Evolutionary conservation across 1,139 yeast species (phyloP).

Genomic region (Candida albicans): DNA sequence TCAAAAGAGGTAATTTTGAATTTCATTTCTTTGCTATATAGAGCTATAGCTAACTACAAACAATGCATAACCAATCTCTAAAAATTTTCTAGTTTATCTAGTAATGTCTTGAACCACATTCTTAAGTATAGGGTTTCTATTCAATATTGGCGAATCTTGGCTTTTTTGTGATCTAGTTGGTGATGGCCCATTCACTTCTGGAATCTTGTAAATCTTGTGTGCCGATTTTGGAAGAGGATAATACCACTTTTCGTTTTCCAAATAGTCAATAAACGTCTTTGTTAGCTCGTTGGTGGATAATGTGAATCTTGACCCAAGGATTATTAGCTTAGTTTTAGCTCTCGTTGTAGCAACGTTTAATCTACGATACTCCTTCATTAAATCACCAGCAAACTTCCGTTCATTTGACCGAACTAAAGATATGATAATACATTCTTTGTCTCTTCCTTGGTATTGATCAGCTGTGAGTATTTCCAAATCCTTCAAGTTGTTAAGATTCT

Average conservation of each 20-base stretch:
- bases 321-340: constrained; percentile 78
- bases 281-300: constrained; percentile 57
- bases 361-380: constrained; percentile 86
- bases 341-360: constrained; percentile 93
- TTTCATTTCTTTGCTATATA: constrained; percentile 41
- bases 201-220: constrained; percentile 31
- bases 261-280: constrained; percentile 59
- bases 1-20: constrained; percentile 36
- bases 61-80: constrained; percentile 2
- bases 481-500: constrained; percentile 36
- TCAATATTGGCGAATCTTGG: constrained; percentile 16
- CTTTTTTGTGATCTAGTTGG: not conserved
- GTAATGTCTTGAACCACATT: constrained; percentile 26
- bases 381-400: constrained; percentile 68
- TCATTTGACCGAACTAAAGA: constrained; percentile 83
- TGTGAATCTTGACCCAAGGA: constrained; percentile 76
- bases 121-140: constrained; percentile 22
- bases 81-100: constrained; percentile 5
- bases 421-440: constrained; percentile 84
- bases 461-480: constrained; percentile 84
- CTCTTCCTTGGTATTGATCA: constrained; percentile 95
- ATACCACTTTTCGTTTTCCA: constrained; percentile 66
- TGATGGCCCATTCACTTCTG: constrained; percentile 8
- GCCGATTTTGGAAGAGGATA: constrained; percentile 52
- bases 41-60: constrained; percentile 1